Evolutionary conservation across 2,329 filamentous ascomycete genomes (phyloP).

Genomic region (Zalaria sp.): DNA sequence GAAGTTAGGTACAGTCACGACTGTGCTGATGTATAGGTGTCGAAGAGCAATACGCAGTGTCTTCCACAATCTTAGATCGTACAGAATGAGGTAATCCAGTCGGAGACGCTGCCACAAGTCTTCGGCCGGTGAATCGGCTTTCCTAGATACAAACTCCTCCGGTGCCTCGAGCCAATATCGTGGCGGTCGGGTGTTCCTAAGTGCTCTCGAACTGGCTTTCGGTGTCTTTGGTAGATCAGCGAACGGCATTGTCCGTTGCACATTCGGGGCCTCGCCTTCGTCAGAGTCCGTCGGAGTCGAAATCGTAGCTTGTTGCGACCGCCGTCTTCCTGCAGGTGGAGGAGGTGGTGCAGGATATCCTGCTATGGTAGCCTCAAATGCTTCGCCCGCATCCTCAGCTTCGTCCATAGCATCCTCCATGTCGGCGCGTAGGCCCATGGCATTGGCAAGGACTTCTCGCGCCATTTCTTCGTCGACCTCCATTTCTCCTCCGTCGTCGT

Average conservation of each 20-base stretch:
- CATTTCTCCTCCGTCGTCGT: constrained; percentile 21
- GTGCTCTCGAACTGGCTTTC: constrained; percentile 29
- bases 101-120: constrained; percentile 81
- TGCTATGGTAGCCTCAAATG: constrained; percentile 63
- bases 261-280: constrained; percentile 52
- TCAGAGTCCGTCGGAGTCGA: constrained; percentile 37
- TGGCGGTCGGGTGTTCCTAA: constrained; percentile 49
- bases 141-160: constrained; percentile 38
- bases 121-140: constrained; percentile 52
- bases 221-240: constrained; percentile 75
- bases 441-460: constrained; percentile 16
- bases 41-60: constrained; percentile 80
- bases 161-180: constrained; percentile 81
- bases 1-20: constrained; percentile 90
- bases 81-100: constrained; percentile 86
- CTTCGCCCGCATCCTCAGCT: constrained; percentile 53
- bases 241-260: constrained; percentile 50
- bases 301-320: constrained; percentile 2
- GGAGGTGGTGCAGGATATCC: constrained; percentile 59
- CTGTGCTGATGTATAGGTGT: constrained; percentile 89
- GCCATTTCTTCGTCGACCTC: constrained; percentile 27
- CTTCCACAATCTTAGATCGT: constrained; percentile 94
- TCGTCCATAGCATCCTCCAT: constrained; percentile 31
- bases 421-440: constrained; percentile 7
- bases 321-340: constrained; percentile 23